These are phyloP conservation scores for Penicillium samsonianum DNA, from an alignment of 495 filamentous ascomycete species.

Conservation along the genomic window DNA sequence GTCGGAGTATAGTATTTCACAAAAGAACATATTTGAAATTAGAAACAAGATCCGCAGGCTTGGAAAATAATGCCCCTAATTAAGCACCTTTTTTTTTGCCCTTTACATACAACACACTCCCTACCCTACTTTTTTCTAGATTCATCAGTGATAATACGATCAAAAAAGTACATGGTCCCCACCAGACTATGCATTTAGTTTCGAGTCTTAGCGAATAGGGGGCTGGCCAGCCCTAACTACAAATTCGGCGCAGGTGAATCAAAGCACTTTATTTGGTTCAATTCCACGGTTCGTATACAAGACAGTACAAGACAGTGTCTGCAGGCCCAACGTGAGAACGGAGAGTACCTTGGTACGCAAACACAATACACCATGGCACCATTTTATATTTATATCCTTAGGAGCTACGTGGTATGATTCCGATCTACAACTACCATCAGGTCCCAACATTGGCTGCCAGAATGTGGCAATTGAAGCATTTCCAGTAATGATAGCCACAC, in stretches of 20 bases:
- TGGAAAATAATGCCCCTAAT: conserved; percentile 25
- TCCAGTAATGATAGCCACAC: conserved; percentile 34
- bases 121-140: background rate
- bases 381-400: background rate
- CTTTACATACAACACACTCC: background rate
- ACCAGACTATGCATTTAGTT: conserved; percentile 10
- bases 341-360: background rate
- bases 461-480: conserved; percentile 26
- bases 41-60: background rate
- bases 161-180: conserved; percentile 4
- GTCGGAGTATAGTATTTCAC: background rate
- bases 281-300: conserved; percentile 1
- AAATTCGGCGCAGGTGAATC: conserved; percentile 3
- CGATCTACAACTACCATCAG: conserved; percentile 4
- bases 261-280: conserved; percentile 9
- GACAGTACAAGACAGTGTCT: background rate
- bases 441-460: conserved; percentile 14
- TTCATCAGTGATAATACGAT: background rate
- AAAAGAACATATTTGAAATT: background rate
- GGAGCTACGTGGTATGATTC: background rate
- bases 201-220: conserved; percentile 12
- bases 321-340: background rate
- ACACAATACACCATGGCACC: background rate
- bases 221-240: conserved; percentile 13
- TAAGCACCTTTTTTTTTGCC: conserved; percentile 20